Evolutionary conservation across 176 grass and related monocot species (phyloP).

Genomic region (Triticum monococcum): DNA sequence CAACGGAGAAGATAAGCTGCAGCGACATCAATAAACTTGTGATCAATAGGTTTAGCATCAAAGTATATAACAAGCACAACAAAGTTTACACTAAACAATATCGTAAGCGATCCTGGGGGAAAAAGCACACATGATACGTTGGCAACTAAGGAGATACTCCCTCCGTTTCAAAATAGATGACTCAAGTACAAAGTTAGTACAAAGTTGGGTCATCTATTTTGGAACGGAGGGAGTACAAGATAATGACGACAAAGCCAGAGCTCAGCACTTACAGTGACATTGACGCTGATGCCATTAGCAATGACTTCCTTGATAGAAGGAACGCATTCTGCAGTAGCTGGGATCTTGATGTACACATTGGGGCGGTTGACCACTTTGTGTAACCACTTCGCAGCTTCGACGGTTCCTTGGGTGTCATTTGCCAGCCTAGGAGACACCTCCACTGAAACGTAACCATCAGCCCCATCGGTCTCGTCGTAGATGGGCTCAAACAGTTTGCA

Average conservation of each 20-base stretch:
- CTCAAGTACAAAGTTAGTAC: too few relatives aligned
- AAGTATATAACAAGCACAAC: not conserved
- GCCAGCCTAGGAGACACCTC: constrained; percentile 95
- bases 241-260: not conserved
- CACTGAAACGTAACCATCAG: constrained; percentile 95
- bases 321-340: constrained; percentile 94
- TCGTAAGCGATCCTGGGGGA: not conserved
- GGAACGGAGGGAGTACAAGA: too few relatives aligned
- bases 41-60: constrained; percentile 1
- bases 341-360: constrained; percentile 99
- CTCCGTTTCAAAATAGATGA: too few relatives aligned
- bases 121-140: not conserved
- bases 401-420: constrained; percentile 84
- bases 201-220: too few relatives aligned
- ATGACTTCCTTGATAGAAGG: constrained; percentile 92
- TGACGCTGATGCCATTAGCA: constrained; percentile 88
- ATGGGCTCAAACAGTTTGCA: constrained; percentile 93
- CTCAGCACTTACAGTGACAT: constrained; percentile 78
- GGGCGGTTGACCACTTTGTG: constrained; percentile 77
- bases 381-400: constrained; percentile 96
- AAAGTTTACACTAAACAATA: not conserved
- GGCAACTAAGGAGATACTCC: not conserved
- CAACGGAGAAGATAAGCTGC: constrained; percentile 96
- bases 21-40: constrained; percentile 21
- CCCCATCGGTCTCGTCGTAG: constrained; percentile 75